Percentiles rank a stretch among this genome's conserved stretches.
phyloP scores from a whole-genome alignment of 768 basidiomycete species.

The Auriscalpium orientale region DNA sequence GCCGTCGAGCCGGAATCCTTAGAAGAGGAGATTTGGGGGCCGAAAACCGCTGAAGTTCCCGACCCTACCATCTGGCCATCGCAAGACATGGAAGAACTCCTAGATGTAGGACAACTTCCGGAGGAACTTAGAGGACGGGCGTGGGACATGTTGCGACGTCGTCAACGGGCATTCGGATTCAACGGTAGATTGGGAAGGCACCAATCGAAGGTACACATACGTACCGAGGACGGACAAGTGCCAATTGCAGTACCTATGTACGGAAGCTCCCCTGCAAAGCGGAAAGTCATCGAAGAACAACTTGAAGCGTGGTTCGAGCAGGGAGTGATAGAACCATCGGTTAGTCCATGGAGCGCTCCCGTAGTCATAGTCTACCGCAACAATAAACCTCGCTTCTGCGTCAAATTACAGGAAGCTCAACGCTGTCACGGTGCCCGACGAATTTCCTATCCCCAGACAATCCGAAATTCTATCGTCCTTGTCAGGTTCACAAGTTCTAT shows the following conservation, averaged over 20 bases:
- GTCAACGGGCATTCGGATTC: constrained; percentile 15
- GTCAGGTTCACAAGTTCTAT: constrained; percentile 21
- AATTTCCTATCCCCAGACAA: constrained; percentile 17
- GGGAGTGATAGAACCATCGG: constrained; percentile 34
- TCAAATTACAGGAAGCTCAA: constrained; percentile 29
- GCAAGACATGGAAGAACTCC: neutral
- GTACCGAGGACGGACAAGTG: neutral
- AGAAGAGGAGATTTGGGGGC: constrained; percentile 22
- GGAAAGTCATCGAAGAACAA: constrained; percentile 1
- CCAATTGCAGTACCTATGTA: constrained; percentile 6
- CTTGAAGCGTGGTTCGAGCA: constrained; percentile 18
- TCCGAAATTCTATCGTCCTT: constrained; percentile 16
- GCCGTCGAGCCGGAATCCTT: neutral
- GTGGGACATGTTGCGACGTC: neutral
- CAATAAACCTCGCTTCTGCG: constrained; percentile 28
- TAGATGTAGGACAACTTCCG: neutral
- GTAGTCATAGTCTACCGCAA: constrained; percentile 30
- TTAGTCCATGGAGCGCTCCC: constrained; percentile 30
- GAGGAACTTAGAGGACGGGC: constrained; percentile 2
- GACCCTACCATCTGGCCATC: constrained; percentile 8
- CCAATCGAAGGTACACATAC: neutral
- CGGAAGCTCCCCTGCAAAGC: neutral
- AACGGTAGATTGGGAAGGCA: constrained; percentile 18
- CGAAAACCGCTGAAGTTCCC: constrained; percentile 22
- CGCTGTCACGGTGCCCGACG: constrained; percentile 15